These are phyloP conservation scores for Crucibulum laeve DNA, from an alignment of 768 basidiomycete species.

Conservation along the genomic window DNA sequence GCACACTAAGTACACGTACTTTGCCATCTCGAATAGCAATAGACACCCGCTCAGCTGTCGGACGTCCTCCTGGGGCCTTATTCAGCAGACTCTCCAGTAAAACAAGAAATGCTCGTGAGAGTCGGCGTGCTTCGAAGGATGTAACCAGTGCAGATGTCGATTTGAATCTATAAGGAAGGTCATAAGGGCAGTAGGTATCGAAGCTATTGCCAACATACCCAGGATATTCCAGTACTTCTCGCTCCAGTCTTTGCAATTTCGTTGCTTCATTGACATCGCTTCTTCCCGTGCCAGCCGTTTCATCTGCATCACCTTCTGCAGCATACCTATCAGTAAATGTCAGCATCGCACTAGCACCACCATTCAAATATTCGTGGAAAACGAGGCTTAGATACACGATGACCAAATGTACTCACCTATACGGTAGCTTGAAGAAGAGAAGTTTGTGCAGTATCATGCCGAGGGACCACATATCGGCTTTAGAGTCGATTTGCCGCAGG, in stretches of 20 bases:
- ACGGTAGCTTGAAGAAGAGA: slow-evolving; percentile 87
- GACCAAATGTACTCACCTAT: slow-evolving; percentile 39
- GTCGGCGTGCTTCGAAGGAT: slow-evolving; percentile 63
- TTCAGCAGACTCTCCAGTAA: slow-evolving; percentile 71
- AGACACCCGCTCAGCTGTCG: slow-evolving; percentile 69
- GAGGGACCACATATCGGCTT: slow-evolving; percentile 95
- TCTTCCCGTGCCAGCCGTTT: slow-evolving; percentile 22
- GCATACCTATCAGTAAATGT: slow-evolving; percentile 42
- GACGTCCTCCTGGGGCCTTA: slow-evolving; percentile 54
- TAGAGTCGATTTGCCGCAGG: slow-evolving; percentile 73
- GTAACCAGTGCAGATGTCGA: slow-evolving; percentile 45
- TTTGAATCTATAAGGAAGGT: slow-evolving; percentile 34
- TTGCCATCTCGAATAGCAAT: slow-evolving; percentile 65
- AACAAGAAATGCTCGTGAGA: slow-evolving; percentile 68
- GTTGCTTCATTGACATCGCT: slow-evolving; percentile 44
- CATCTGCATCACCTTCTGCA: slow-evolving; percentile 50
- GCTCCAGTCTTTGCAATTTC: slow-evolving; percentile 66
- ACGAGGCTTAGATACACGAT: neutral
- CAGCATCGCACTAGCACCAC: neutral
- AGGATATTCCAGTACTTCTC: slow-evolving; percentile 67
- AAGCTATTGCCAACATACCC: slow-evolving; percentile 44
- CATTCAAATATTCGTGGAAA: neutral
- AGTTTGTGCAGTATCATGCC: slow-evolving; percentile 96
- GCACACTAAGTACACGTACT: slow-evolving; percentile 39
- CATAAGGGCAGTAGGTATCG: neutral